phyloP scores from a whole-genome alignment of 345 rosid genomes.

The Moringa oleifera region DNA sequence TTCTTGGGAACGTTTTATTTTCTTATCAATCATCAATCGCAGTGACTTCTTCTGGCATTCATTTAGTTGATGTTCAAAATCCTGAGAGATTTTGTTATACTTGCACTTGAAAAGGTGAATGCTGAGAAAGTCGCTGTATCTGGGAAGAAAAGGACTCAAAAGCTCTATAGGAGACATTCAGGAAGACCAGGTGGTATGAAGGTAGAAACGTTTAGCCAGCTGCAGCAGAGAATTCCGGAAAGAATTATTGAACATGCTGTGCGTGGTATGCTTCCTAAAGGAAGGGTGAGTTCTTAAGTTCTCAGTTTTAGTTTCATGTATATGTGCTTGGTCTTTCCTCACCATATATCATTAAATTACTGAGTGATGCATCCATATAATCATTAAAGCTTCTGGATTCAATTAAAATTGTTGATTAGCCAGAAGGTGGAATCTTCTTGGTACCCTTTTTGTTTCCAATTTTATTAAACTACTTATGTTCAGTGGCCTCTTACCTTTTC shows the following conservation, averaged over 20 bases:
- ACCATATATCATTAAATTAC: too few relatives aligned
- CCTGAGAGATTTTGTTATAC: background rate
- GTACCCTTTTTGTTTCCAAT: too few relatives aligned
- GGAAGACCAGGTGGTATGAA: constrained; percentile 99
- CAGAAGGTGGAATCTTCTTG: too few relatives aligned
- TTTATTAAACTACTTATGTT: too few relatives aligned
- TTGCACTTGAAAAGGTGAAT: constrained; percentile 50
- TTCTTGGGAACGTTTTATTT: too few relatives aligned
- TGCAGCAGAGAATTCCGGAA: constrained; percentile 94
- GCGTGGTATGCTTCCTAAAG: constrained; percentile 98
- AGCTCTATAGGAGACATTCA: constrained; percentile 95
- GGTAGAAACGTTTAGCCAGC: constrained; percentile 80
- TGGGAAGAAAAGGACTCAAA: constrained; percentile 90
- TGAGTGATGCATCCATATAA: too few relatives aligned
- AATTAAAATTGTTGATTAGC: too few relatives aligned
- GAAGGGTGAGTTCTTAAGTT: constrained; percentile 57
- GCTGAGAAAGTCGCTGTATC: constrained; percentile 96
- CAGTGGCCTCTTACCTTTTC: too few relatives aligned
- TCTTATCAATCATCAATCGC: too few relatives aligned
- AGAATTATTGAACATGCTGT: constrained; percentile 98
- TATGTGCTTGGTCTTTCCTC: background rate
- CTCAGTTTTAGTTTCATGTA: constrained; percentile 11
- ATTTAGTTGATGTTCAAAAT: too few relatives aligned
- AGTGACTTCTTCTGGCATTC: too few relatives aligned
- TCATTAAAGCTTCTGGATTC: too few relatives aligned